phyloP scores from a whole-genome alignment of 1,139 yeast genomes.

The Yamadazyma spencermartinsiae region DNA sequence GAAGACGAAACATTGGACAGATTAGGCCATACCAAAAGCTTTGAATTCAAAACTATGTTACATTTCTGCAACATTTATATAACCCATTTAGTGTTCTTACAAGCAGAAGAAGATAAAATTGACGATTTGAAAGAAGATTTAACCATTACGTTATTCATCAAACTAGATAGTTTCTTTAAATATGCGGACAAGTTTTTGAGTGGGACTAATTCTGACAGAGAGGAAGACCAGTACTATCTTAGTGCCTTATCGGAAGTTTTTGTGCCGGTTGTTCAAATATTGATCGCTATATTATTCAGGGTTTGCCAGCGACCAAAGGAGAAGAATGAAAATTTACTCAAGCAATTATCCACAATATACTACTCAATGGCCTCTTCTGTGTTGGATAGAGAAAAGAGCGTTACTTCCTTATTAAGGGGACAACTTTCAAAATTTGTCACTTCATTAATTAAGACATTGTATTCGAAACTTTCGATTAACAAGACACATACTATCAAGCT shows the following conservation, averaged over 20 bases:
- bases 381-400: slow-evolving; percentile 8
- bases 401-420: slow-evolving; percentile 17
- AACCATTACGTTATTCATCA: slow-evolving; percentile 21
- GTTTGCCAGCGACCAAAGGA: slow-evolving; percentile 17
- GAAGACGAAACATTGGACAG: slow-evolving; percentile 20
- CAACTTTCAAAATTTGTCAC: slow-evolving; percentile 21
- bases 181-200: slow-evolving; percentile 12
- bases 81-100: slow-evolving; percentile 33
- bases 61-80: slow-evolving; percentile 33
- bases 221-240: slow-evolving; percentile 25
- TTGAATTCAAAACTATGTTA: slow-evolving; percentile 31
- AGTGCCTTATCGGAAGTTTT: slow-evolving; percentile 33
- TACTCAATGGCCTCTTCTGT: slow-evolving; percentile 12
- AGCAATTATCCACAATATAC: slow-evolving; percentile 14
- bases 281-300: slow-evolving; percentile 37
- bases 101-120: slow-evolving; percentile 34
- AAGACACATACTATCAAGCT: slow-evolving; percentile 28
- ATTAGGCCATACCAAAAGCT: slow-evolving; percentile 18
- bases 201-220: slow-evolving; percentile 3
- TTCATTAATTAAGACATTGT: slow-evolving; percentile 17
- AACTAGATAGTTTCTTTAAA: slow-evolving; percentile 14
- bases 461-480: slow-evolving; percentile 18
- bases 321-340: slow-evolving; percentile 14
- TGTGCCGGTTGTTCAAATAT: slow-evolving; percentile 34
- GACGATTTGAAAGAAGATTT: slow-evolving; percentile 19